Evolutionary conservation across 257 asterid species (phyloP).

Genomic region (Solanum chaucha): DNA sequence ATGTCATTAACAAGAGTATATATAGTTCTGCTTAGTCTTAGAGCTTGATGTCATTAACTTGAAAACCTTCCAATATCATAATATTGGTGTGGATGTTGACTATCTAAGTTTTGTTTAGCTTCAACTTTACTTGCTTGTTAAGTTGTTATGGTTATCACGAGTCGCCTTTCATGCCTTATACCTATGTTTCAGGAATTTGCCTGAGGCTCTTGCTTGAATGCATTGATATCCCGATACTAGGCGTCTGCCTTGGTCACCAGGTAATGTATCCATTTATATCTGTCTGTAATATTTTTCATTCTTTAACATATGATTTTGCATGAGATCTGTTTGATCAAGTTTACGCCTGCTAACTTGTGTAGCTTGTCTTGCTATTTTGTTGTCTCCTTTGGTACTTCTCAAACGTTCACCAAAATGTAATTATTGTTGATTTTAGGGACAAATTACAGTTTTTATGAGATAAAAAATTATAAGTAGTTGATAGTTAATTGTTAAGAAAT

Average conservation of each 20-base stretch:
- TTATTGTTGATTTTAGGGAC: not conserved
- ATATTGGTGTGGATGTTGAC: not conserved
- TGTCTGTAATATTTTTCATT: not conserved
- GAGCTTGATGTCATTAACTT: not conserved
- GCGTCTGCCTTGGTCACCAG: slow-evolving; percentile 99
- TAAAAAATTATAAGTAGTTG: not conserved
- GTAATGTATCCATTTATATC: slow-evolving; percentile 17
- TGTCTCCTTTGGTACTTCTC: not conserved
- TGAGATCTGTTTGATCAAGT: not conserved
- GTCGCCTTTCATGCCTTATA: not conserved
- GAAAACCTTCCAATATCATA: not conserved
- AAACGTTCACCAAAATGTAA: not conserved
- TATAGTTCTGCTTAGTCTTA: not conserved
- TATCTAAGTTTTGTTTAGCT: not conserved
- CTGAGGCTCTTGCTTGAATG: slow-evolving; percentile 79
- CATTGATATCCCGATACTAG: slow-evolving; percentile 86
- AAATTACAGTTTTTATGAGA: not conserved
- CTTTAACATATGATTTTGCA: not conserved
- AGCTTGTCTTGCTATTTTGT: not conserved
- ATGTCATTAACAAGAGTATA: not conserved
- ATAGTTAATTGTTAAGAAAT: not conserved
- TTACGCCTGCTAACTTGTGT: not conserved
- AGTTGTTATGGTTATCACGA: not conserved
- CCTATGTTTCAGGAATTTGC: slow-evolving; percentile 68
- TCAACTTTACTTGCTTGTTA: not conserved